Evolutionary conservation across 441 rosid genomes (phyloP), one percentile per base, ranked within the genome.

Genomic region (Syzygium syzygioides): DNA sequence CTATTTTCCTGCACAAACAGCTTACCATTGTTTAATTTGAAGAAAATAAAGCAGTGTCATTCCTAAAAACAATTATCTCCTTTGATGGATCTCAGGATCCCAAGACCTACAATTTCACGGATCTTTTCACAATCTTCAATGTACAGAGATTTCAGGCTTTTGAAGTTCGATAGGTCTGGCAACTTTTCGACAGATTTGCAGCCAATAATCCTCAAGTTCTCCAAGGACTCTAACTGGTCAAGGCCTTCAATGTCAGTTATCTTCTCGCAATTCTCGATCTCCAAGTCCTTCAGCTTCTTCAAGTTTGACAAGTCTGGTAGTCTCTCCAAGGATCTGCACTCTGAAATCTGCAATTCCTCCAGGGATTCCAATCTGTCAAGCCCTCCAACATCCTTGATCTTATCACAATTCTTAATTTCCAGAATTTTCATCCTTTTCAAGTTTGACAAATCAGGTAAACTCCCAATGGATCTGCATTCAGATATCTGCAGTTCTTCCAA

Each of bases 71-170:
- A 85, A 19, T 85, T 88, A 86, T 88, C 87, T 34, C 90, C 90
- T 60, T 85, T 88, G 52, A 88, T 88, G 28, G 90, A 88, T 85
- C 87, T 86, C 85, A 88, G 85, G 37, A 88, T 66, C 30, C 87
- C 87, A 32, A 88, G 90, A 55, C 90, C 90, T 14, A 45, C 85
- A 66, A 85, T 88, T 52, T 88, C 90, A 14, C 87, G 85, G 6
- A 88, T 88, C 90, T 76, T 88, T 86, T 88, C 71, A 60, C 87
- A 88, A 54, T 88, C 90, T 64, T 88, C 90, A 4, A 88, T 88
- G 76, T 85, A 66, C 45, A 88, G 68, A 26, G 87, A 88, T 55
- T 88, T 88, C 53, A 85, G 90, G 41, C 55, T 68, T 80, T 59
- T 88, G 90, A 88, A 88, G 85, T 88, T 88, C 3, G 90, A 54